Conservation (phyloP, 2,329 filamentous ascomycete genomes). For the Dissoconium aciculare region DNA sequence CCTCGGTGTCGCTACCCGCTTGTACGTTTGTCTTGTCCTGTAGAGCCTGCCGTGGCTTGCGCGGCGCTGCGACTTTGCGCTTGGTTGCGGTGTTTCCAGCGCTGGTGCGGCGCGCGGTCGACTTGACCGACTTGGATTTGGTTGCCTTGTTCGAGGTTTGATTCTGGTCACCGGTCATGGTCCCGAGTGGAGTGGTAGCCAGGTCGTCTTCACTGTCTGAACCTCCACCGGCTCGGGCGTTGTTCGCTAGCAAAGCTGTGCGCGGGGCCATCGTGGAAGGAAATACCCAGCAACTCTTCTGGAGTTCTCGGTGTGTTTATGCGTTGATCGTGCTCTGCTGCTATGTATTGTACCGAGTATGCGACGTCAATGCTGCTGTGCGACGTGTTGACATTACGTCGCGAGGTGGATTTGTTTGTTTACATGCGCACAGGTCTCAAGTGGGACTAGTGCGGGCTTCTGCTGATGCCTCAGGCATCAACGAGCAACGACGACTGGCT, state of each 20-base stretch:
- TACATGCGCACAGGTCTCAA: not conserved
- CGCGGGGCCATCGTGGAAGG: not conserved
- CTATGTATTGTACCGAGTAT: not conserved
- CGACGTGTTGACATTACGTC: no score
- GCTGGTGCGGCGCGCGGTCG: slow-evolving; percentile 25
- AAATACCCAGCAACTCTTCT: not conserved
- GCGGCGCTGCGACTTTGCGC: slow-evolving; percentile 24
- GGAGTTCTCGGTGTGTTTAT: not conserved
- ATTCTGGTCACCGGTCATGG: slow-evolving; percentile 8
- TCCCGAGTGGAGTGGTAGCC: slow-evolving; percentile 8
- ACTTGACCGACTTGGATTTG: slow-evolving; percentile 24
- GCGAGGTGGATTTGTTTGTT: not conserved
- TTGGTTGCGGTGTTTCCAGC: slow-evolving; percentile 24
- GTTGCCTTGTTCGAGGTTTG: slow-evolving; percentile 13
- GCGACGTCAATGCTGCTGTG: not conserved
- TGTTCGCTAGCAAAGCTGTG: slow-evolving; percentile 1
- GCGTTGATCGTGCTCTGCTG: not conserved
- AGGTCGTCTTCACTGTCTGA: slow-evolving; percentile 12
- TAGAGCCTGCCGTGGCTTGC: slow-evolving; percentile 26
- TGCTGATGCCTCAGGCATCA: slow-evolving; percentile 1
- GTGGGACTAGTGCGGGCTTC: not conserved
- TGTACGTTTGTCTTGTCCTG: slow-evolving; percentile 26
- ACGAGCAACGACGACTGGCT: not conserved
- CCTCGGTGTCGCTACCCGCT: slow-evolving; percentile 26
- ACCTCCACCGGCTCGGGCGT: no score